Conservation (phyloP, 495 filamentous ascomycete genomes). For the Penicillium dipodomyicola region DNA sequence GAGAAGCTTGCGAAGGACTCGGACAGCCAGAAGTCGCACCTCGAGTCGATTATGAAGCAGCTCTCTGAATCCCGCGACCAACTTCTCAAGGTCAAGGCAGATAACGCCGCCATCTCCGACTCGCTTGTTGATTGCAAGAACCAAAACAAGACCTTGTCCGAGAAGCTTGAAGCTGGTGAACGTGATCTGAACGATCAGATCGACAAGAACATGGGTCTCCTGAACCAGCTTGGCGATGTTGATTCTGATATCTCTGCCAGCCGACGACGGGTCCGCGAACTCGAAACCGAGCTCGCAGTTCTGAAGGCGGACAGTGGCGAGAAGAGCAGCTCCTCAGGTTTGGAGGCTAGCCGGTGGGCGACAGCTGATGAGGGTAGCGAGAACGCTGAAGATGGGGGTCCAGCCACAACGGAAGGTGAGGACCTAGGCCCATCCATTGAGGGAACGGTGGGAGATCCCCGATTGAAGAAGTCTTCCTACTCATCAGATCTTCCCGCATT, state of each 20-base stretch:
- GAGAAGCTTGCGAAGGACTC: constrained; percentile 35
- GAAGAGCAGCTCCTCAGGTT: constrained; percentile 28
- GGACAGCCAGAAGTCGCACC: constrained; percentile 32
- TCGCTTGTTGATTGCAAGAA: constrained; percentile 36
- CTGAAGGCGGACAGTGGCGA: constrained; percentile 33
- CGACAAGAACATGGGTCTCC: constrained; percentile 50
- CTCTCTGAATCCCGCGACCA: constrained; percentile 38
- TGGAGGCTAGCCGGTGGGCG: constrained; percentile 46
- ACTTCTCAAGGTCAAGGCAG: constrained; percentile 32
- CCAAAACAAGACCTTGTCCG: constrained; percentile 36
- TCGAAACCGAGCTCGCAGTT: constrained; percentile 46
- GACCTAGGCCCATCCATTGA: constrained; percentile 53
- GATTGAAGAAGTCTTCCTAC: constrained; percentile 35
- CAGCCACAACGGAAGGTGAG: constrained; percentile 51
- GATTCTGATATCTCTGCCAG: constrained; percentile 40
- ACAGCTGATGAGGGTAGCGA: constrained; percentile 32
- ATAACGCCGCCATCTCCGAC: constrained; percentile 29
- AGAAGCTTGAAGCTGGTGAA: constrained; percentile 38
- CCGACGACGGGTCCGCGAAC: constrained; percentile 44
- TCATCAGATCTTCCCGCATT: constrained; percentile 37
- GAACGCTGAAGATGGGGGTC: constrained; percentile 35
- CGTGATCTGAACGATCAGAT: constrained; percentile 45
- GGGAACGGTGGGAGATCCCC: constrained; percentile 54
- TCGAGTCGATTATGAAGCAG: constrained; percentile 37
- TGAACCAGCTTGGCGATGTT: constrained; percentile 44